Conservation (phyloP, 768 basidiomycete genomes). For the Pleurotus sapidus region DNA sequence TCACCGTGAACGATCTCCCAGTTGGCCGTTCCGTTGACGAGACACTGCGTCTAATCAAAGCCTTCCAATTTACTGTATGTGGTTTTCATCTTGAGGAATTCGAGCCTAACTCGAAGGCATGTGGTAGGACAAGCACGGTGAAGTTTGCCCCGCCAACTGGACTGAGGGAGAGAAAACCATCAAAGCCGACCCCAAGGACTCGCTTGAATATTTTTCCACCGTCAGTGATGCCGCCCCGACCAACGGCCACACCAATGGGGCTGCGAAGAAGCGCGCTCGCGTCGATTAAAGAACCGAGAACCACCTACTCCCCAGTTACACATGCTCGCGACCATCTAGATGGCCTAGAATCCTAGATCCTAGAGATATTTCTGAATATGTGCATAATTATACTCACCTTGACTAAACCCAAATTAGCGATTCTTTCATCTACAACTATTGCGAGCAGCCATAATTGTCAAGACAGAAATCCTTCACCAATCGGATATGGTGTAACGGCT, state of each 20-base stretch:
- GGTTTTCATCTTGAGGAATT: not conserved
- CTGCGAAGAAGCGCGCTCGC: conserved; percentile 58
- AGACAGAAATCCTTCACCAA: too few species aligned
- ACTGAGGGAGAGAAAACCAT: conserved; percentile 78
- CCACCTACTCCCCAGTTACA: not conserved
- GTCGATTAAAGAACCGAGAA: conserved; percentile 32
- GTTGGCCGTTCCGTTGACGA: conserved; percentile 96
- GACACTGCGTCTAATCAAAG: conserved; percentile 86
- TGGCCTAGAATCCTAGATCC: not conserved
- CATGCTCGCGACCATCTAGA: not conserved
- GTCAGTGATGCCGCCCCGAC: conserved; percentile 18
- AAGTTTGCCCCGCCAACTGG: conserved; percentile 95
- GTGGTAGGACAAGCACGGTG: conserved; percentile 77
- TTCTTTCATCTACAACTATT: too few species aligned
- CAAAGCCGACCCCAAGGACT: conserved; percentile 71
- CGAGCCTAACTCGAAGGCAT: not conserved
- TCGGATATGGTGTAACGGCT: conserved; percentile 56
- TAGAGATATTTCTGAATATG: not conserved
- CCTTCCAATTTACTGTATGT: conserved; percentile 86
- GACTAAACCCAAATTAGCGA: too few species aligned
- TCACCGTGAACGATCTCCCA: conserved; percentile 89
- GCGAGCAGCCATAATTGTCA: too few species aligned
- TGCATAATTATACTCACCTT: not conserved
- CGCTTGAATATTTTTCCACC: conserved; percentile 70
- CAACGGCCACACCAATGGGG: conserved; percentile 15